These are phyloP conservation scores for Xerocomus amazonicus DNA, from an alignment of 1,284 basidiomycete genomes.

Conservation along the genomic window DNA sequence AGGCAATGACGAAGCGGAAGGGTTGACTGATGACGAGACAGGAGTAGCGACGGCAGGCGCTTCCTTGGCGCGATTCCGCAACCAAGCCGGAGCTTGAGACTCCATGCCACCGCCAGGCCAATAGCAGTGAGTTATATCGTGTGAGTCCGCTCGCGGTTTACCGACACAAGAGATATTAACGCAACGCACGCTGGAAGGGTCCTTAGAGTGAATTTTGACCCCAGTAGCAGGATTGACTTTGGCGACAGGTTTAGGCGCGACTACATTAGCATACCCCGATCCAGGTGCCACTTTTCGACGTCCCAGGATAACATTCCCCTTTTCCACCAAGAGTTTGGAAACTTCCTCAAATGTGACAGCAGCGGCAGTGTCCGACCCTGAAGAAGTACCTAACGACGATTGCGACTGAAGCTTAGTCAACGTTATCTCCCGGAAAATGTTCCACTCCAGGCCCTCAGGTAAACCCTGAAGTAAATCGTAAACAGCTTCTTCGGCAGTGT, in stretches of 20 bases:
- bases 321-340: not conserved
- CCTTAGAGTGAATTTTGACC: not conserved
- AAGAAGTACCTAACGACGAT: too few relatives aligned
- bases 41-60: too few relatives aligned
- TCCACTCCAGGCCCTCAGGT: not conserved
- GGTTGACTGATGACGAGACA: too few relatives aligned
- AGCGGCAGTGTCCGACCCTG: too few relatives aligned
- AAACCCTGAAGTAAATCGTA: slow-evolving; percentile 6
- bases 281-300: not conserved
- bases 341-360: not conserved
- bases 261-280: not conserved
- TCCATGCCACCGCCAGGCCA: not conserved
- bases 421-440: not conserved
- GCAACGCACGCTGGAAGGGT: not conserved
- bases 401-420: too few relatives aligned
- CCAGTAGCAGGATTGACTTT: not conserved
- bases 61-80: too few relatives aligned
- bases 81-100: not conserved
- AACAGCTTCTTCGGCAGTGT: not conserved
- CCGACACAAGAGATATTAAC: not conserved
- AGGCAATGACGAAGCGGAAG: too few relatives aligned
- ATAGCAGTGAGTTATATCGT: not conserved
- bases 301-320: not conserved
- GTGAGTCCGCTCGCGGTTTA: not conserved
- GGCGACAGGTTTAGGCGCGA: too few relatives aligned